Evolutionary conservation across 306 rosid genomes (phyloP), one percentile per base, ranked within the genome.

Genomic region (Cucurbita pepo): DNA sequence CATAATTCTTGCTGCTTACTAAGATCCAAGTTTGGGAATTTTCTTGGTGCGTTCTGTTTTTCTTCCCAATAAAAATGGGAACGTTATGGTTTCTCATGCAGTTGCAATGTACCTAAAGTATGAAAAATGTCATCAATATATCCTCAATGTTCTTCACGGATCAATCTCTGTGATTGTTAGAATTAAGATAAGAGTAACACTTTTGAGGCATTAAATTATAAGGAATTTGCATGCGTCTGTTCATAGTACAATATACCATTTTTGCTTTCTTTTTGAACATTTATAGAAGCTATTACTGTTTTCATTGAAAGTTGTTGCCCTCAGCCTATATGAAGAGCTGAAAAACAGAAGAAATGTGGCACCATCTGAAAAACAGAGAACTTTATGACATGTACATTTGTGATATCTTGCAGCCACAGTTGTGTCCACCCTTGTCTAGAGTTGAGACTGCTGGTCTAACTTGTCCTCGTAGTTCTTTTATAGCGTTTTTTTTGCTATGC

Each of bases 1-100:
- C 73, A 50, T 30, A 25, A n/a, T 25, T 48, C 73, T 69, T 50
- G 73, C 19, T 62, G 50, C 56, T 69, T 15, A 1, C 14, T 48
- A 48, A 18, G 44, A 2, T 57, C 57, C 57, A 48, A 50, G 73
- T 25, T 15, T 48, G 73, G 58, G 73, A 48, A 25, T 69, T 69
- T 69, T 47, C 22, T 13, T 7, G 8, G 8, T 1, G 5, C 14
- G 12, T 69, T 51, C 15, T 69, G 57, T 69, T 50, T 69, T 69
- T 50, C 57, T 30, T 69, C 73, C 57, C 45, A 69, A 69, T 69
- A 69, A 69, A 65, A 69, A 48, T 30, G 73, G 73, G 73, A 69
- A 50, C 50, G 21, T 5, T 50, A 48, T 48, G 58, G 73, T 69
- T 69, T 69, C 73, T 34, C 73, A 66, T 69, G 43, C 8, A 30